Conservation (phyloP, 2,329 filamentous ascomycete species). For the Fusarium illudens region DNA sequence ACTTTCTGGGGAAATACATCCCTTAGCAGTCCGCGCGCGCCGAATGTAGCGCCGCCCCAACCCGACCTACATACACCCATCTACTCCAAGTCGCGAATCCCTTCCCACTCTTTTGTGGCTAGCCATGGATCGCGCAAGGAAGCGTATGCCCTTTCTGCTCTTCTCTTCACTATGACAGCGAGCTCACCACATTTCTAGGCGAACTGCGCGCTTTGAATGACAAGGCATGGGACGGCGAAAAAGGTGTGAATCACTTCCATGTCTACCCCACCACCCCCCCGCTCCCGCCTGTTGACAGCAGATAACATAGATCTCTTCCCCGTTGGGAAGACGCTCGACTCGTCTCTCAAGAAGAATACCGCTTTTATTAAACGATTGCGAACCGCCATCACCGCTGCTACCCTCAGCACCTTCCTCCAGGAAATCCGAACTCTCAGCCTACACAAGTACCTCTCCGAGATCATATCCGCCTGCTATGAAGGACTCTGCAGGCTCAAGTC, state of each 20-base stretch:
- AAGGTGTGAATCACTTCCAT: slow-evolving; percentile 63
- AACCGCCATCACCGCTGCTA: slow-evolving; percentile 83
- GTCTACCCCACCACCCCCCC: slow-evolving; percentile 28
- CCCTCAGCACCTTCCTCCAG: slow-evolving; percentile 83
- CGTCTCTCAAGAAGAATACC: slow-evolving; percentile 96
- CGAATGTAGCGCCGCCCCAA: slow-evolving; percentile 58
- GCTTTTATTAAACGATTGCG: slow-evolving; percentile 96
- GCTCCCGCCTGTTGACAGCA: slow-evolving; percentile 28
- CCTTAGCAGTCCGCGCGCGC: slow-evolving; percentile 53
- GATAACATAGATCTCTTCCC: slow-evolving; percentile 73
- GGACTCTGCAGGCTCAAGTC: slow-evolving; percentile 91
- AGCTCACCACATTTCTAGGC: slow-evolving; percentile 61
- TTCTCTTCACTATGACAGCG: background rate
- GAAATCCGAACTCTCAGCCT: slow-evolving; percentile 91
- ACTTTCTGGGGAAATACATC: slow-evolving; percentile 50
- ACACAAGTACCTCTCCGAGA: slow-evolving; percentile 96
- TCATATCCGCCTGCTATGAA: slow-evolving; percentile 95
- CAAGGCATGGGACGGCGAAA: slow-evolving; percentile 87
- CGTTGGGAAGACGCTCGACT: slow-evolving; percentile 84
- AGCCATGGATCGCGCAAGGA: slow-evolving; percentile 71
- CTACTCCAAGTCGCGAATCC: slow-evolving; percentile 38
- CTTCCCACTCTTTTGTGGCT: slow-evolving; percentile 45
- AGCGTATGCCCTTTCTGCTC: slow-evolving; percentile 57
- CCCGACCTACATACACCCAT: slow-evolving; percentile 19
- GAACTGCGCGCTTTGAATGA: slow-evolving; percentile 90